A percentile compares a stretch with the other conserved stretches of the same genome.
phyloP scores from a whole-genome alignment of 345 rosid species.

The Salix dunnii region DNA sequence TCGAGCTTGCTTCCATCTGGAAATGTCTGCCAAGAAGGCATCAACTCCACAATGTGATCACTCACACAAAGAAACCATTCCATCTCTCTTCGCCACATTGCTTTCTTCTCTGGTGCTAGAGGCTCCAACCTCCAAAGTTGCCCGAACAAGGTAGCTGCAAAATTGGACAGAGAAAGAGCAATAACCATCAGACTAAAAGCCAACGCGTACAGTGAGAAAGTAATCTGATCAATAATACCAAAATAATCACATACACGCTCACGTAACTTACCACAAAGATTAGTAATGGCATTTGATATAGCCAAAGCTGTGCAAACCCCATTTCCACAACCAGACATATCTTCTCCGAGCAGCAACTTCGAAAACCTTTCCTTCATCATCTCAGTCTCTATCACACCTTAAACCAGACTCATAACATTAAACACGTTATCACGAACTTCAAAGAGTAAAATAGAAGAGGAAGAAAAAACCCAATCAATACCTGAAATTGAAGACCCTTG shows the following conservation, averaged over 20 bases:
- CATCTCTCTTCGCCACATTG: conserved; percentile 98
- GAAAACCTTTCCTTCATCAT: conserved; percentile 98
- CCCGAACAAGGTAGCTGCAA: conserved; percentile 82
- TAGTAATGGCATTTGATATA: conserved; percentile 90
- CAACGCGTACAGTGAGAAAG: not conserved
- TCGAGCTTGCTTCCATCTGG: conserved; percentile 97
- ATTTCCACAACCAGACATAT: conserved; percentile 98
- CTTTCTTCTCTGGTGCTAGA: conserved; percentile 68
- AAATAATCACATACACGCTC: not conserved
- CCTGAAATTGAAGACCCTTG: conserved; percentile 61
- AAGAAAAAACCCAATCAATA: conserved; percentile 11
- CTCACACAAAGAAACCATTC: conserved; percentile 91
- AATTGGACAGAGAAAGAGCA: conserved; percentile 10
- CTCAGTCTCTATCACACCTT: conserved; percentile 57
- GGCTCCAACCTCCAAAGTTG: conserved; percentile 98
- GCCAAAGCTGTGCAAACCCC: conserved; percentile 94
- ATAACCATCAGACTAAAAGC: conserved; percentile 6
- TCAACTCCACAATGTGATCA: conserved; percentile 92
- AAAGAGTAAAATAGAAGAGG: conserved; percentile 3
- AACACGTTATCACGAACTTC: conserved; percentile 5
- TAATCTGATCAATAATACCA: not conserved
- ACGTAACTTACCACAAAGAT: conserved; percentile 74
- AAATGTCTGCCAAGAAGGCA: conserved; percentile 92
- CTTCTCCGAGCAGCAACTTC: conserved; percentile 93
- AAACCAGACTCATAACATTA: conserved; percentile 10